A percentile compares a stretch with the other conserved stretches of the same genome.
phyloP scores from a whole-genome alignment of 1,284 basidiomycete species.

The Fistulina hepatica region DNA sequence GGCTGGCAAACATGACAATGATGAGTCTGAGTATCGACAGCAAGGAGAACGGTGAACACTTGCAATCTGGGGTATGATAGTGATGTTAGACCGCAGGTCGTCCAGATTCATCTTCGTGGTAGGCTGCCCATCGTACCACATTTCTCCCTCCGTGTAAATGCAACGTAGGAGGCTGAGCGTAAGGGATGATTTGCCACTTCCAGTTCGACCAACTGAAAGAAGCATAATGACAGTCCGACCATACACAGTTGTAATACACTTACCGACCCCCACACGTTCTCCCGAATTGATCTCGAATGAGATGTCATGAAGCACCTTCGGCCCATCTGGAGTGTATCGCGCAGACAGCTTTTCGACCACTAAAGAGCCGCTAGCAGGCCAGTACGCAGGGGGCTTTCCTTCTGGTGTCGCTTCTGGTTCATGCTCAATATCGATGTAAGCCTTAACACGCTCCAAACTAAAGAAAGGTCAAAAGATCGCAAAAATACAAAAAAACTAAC shows the following conservation, averaged over 20 bases:
- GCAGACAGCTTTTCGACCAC: slow-evolving; percentile 52
- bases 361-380: slow-evolving; percentile 66
- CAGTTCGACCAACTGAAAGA: slow-evolving; percentile 53
- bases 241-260: slow-evolving; percentile 11
- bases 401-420: slow-evolving; percentile 41
- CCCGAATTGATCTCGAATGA: slow-evolving; percentile 47
- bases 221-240: not conserved
- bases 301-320: slow-evolving; percentile 42
- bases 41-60: slow-evolving; percentile 24
- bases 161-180: slow-evolving; percentile 41
- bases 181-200: slow-evolving; percentile 59
- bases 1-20: slow-evolving; percentile 41
- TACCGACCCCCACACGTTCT: slow-evolving; percentile 51
- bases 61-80: slow-evolving; percentile 48
- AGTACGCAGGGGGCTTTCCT: slow-evolving; percentile 62
- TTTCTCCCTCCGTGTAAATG: slow-evolving; percentile 45
- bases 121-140: slow-evolving; percentile 39
- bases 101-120: slow-evolving; percentile 51
- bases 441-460: slow-evolving; percentile 66
- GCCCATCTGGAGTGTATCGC: slow-evolving; percentile 40
- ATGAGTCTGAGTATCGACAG: slow-evolving; percentile 18
- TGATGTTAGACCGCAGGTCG: slow-evolving; percentile 47
- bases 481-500: not conserved
- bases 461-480: not conserved
- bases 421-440: slow-evolving; percentile 63